phyloP scores from a whole-genome alignment of 768 basidiomycete species.

The Leccinum variicolor region DNA sequence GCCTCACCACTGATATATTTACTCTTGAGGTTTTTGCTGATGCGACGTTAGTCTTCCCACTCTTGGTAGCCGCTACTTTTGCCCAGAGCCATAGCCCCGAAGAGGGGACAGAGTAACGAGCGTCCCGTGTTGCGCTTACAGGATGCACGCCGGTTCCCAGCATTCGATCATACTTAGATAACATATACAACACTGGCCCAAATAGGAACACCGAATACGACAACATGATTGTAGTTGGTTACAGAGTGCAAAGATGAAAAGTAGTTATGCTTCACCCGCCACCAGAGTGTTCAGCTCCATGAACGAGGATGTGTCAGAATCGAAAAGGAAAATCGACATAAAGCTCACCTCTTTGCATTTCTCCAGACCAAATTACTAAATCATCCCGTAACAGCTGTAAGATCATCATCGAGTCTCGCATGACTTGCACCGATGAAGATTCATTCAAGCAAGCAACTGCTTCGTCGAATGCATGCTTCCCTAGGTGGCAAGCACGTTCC shows the following conservation, averaged over 20 bases:
- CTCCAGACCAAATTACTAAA: conserved; percentile 79
- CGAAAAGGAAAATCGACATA: conserved; percentile 1
- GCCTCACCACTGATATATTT: conserved; percentile 2
- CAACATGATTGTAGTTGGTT: not conserved
- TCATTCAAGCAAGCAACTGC: conserved; percentile 66
- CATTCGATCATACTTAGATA: conserved; percentile 9
- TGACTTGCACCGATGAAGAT: conserved; percentile 39
- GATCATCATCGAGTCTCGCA: conserved; percentile 79
- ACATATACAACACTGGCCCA: conserved; percentile 5
- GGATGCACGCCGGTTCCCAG: not conserved
- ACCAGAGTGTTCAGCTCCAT: conserved; percentile 24
- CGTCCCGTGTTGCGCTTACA: not conserved
- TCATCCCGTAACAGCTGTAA: conserved; percentile 82
- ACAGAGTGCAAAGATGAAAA: not conserved
- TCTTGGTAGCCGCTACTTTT: conserved; percentile 94
- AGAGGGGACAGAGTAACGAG: not conserved
- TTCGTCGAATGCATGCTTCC: conserved; percentile 91
- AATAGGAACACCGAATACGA: not conserved
- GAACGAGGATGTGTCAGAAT: conserved; percentile 11
- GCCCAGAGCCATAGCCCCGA: conserved; percentile 41
- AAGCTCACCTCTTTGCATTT: conserved; percentile 50
- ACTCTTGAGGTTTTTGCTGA: conserved; percentile 76
- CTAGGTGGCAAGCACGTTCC: conserved; percentile 82
- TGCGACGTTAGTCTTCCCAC: conserved; percentile 92
- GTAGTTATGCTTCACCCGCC: conserved; percentile 8